phyloP scores from a whole-genome alignment of 805 yeast genomes.

The Yamadazyma philogaea region DNA sequence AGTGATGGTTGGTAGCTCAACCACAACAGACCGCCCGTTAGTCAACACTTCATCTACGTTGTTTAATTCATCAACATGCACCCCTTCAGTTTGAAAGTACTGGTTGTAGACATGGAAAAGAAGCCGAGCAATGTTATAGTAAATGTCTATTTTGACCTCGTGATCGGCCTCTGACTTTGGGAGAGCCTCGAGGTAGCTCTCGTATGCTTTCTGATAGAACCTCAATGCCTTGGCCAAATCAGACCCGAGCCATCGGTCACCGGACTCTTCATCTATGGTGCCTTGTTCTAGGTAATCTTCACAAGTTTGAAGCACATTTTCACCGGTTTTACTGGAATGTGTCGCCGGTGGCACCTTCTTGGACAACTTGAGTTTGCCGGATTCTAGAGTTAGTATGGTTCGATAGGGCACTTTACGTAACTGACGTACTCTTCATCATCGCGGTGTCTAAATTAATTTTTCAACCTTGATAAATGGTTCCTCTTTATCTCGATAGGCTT shows the following conservation, averaged over 20 bases:
- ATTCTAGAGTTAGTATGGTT: conserved; percentile 11
- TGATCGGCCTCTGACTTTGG: conserved; percentile 1
- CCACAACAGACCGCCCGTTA: conserved; percentile 27
- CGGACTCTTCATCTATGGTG: conserved; percentile 64
- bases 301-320: conserved; percentile 36
- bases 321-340: background rate
- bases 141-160: conserved; percentile 35
- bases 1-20: conserved; percentile 33
- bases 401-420: background rate
- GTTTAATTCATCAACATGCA: conserved; percentile 28
- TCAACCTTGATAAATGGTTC: background rate
- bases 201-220: conserved; percentile 59
- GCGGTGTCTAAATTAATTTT: background rate
- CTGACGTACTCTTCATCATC: conserved; percentile 13
- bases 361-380: conserved; percentile 18
- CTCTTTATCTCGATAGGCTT: conserved; percentile 4
- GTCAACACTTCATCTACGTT: conserved; percentile 32
- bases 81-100: conserved; percentile 47
- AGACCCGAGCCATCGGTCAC: conserved; percentile 68
- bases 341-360: conserved; percentile 14
- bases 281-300: conserved; percentile 58
- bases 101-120: conserved; percentile 56
- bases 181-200: conserved; percentile 23
- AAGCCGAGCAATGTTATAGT: conserved; percentile 59
- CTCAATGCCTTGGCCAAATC: conserved; percentile 63